phyloP scores from a whole-genome alignment of 2,329 filamentous ascomycete genomes.

The Eutypella sp. region DNA sequence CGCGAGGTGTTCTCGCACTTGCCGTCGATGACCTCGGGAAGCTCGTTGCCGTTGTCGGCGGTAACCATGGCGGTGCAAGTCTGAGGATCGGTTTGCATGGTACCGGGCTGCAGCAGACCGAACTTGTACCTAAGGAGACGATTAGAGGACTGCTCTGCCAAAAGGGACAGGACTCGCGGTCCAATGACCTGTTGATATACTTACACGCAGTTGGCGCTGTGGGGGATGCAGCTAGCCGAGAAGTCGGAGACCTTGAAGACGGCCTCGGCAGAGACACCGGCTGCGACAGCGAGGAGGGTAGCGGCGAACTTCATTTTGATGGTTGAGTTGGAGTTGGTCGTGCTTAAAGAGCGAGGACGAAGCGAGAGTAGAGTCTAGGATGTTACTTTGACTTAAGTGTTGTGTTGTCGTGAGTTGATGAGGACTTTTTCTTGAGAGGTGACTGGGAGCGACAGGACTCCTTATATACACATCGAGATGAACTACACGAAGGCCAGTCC shows the following conservation, averaged over 20 bases:
- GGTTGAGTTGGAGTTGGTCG: too few species aligned
- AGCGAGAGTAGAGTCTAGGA: too few species aligned
- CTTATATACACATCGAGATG: too few species aligned
- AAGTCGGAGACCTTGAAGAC: slow-evolving; percentile 24
- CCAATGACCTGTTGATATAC: not conserved
- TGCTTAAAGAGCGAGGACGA: too few species aligned
- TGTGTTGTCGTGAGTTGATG: too few species aligned
- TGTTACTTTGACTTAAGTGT: too few species aligned
- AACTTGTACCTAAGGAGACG: slow-evolving; percentile 11
- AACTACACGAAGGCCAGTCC: too few species aligned
- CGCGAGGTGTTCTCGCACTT: slow-evolving; percentile 24
- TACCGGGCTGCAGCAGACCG: slow-evolving; percentile 13
- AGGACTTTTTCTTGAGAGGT: too few species aligned
- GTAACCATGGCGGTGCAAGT: slow-evolving; percentile 16
- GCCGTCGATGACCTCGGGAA: slow-evolving; percentile 26
- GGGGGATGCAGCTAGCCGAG: slow-evolving; percentile 22
- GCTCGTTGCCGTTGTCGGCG: slow-evolving; percentile 16
- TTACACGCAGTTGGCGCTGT: slow-evolving; percentile 24
- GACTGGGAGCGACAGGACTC: too few species aligned
- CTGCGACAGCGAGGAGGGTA: slow-evolving; percentile 16
- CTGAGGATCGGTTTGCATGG: slow-evolving; percentile 21
- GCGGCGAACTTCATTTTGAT: slow-evolving; percentile 23
- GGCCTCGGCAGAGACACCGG: slow-evolving; percentile 14
- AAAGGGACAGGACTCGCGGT: not conserved
- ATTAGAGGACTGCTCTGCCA: slow-evolving; percentile 3